Conservation (phyloP, 768 basidiomycete genomes). For the Agaricus subrufescens region DNA sequence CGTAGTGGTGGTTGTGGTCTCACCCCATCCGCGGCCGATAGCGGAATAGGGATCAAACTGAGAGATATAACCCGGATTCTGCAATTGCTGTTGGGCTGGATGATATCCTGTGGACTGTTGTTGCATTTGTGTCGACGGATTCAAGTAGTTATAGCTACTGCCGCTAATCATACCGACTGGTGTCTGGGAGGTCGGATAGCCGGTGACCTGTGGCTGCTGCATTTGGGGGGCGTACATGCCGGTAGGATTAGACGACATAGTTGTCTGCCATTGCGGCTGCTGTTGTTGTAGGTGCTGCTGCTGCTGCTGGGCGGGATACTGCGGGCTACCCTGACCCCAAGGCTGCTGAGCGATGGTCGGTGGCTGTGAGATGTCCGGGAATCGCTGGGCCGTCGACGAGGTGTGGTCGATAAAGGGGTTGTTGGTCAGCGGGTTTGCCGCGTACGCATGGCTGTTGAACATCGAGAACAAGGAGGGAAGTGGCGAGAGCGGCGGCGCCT, state of each 20-base stretch:
- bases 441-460: conserved; percentile 37
- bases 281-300: conserved; percentile 26
- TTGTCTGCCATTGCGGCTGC: conserved; percentile 14
- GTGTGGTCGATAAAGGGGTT: conserved; percentile 64
- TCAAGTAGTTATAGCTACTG: conserved; percentile 34
- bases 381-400: conserved; percentile 37
- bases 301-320: conserved; percentile 32
- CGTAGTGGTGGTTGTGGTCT: conserved; percentile 14
- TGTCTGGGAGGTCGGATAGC: conserved; percentile 51
- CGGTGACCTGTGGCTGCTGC: conserved; percentile 12
- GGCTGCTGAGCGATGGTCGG: conserved; percentile 14
- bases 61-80: conserved; percentile 40
- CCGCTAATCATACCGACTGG: conserved; percentile 42
- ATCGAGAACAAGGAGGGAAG: conserved; percentile 17
- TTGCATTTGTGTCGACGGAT: conserved; percentile 20
- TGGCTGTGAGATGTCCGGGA: conserved; percentile 52
- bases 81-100: conserved; percentile 44
- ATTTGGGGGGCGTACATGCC: conserved; percentile 12
- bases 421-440: conserved; percentile 41
- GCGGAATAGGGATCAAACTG: conserved; percentile 52
- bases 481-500: too few species aligned
- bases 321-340: conserved; percentile 16
- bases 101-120: conserved; percentile 28
- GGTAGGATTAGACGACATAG: not conserved
- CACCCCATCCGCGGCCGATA: conserved; percentile 39